Evolutionary conservation across 371 early-diverging fungal species (phyloP).

Genomic region (Mucor velutinosus): DNA sequence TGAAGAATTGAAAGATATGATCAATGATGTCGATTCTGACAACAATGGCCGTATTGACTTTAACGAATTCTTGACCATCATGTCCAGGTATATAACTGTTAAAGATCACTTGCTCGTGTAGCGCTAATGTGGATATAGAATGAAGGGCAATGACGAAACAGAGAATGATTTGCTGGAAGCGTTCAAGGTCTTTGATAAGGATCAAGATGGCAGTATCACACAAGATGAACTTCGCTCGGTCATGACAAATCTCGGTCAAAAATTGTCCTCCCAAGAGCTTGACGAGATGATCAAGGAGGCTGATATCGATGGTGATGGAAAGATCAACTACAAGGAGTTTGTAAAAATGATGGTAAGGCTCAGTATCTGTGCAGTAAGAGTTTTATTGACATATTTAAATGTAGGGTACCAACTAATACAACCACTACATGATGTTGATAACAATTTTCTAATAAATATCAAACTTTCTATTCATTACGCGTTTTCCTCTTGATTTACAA

Average conservation of each 20-base stretch:
- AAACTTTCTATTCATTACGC: neutral
- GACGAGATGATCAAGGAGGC: constrained; percentile 85
- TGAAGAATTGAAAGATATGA: constrained; percentile 74
- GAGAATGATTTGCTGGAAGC: constrained; percentile 33
- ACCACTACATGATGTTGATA: neutral
- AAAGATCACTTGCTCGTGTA: neutral
- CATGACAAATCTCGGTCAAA: constrained; percentile 39
- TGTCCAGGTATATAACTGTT: constrained; percentile 60
- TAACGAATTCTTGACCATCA: constrained; percentile 86
- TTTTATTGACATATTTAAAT: neutral
- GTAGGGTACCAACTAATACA: neutral
- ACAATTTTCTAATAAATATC: neutral
- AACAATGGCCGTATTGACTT: constrained; percentile 92
- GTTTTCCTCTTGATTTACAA: neutral
- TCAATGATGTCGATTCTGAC: constrained; percentile 90
- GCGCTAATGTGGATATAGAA: neutral
- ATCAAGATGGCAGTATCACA: constrained; percentile 50
- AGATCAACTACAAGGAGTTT: constrained; percentile 89
- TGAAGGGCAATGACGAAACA: constrained; percentile 23
- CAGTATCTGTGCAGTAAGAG: neutral
- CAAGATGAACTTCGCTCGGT: constrained; percentile 45
- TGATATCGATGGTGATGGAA: constrained; percentile 75
- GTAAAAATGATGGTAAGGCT: constrained; percentile 75
- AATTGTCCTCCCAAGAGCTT: constrained; percentile 56
- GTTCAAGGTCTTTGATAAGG: constrained; percentile 55